Evolutionary conservation across 805 yeast species (phyloP).

Genomic region (Blastobotrys mokoenaii): DNA sequence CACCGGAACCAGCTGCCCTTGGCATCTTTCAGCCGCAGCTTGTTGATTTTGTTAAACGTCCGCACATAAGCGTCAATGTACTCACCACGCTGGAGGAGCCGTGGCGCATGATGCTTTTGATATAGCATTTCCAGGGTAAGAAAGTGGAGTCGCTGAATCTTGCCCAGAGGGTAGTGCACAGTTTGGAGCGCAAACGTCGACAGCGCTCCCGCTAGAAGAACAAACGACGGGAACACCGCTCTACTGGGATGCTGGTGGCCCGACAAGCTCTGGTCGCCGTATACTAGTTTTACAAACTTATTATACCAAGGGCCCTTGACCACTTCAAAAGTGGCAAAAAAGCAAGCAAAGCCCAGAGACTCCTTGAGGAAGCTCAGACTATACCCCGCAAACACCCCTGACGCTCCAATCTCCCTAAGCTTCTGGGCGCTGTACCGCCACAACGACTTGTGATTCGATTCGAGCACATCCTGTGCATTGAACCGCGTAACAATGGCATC

Average conservation of each 20-base stretch:
- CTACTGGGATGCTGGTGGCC: conserved; percentile 25
- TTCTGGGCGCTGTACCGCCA: conserved; percentile 72
- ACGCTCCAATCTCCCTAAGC: conserved; percentile 61
- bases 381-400: conserved; percentile 87
- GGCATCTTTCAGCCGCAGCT: conserved; percentile 44
- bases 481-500: conserved; percentile 86
- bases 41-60: conserved; percentile 54
- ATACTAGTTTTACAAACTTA: conserved; percentile 16
- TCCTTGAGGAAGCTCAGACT: conserved; percentile 73
- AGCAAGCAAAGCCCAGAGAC: conserved; percentile 70
- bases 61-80: conserved; percentile 73
- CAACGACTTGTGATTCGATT: conserved; percentile 58
- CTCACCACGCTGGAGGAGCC: conserved; percentile 23
- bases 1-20: conserved; percentile 51
- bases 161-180: conserved; percentile 76
- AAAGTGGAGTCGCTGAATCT: conserved; percentile 71
- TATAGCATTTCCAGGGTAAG: conserved; percentile 64
- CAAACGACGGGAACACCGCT: conserved; percentile 56
- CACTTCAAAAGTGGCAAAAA: conserved; percentile 72
- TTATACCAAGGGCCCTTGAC: conserved; percentile 47
- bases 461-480: conserved; percentile 61
- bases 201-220: conserved; percentile 76
- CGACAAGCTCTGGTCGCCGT: conserved; percentile 7
- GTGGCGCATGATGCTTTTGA: conserved; percentile 15
- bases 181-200: conserved; percentile 73